Evolutionary conservation across 768 basidiomycete genomes (phyloP), one percentile per base, ranked within the genome.

Genomic region (Trametes cinnabarina): DNA sequence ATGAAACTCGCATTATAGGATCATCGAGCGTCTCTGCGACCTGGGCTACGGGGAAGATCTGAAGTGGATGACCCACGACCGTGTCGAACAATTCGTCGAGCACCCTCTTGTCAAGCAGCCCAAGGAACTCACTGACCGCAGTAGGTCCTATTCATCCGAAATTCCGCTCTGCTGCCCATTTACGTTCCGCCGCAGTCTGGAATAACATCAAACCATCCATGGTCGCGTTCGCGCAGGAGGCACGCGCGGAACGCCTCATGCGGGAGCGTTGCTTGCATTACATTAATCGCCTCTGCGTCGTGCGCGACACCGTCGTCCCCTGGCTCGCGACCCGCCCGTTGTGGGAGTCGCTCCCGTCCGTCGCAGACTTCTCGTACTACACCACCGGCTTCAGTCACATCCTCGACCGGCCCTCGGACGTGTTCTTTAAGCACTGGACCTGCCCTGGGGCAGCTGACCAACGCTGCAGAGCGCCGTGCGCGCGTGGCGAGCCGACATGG

Each of bases 101-200:
- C 51, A 59, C 28, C 51, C 58, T 5, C 32, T 54, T 0, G 58
- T 59, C 37, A 53, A 43, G 46, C 58, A 59, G 32, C 47, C 58
- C 51, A 59, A 59, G 22, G 58, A 59, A 20, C 51, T 59, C 23
- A 59, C 58, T 28, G 58, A 53, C 19, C 58, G 58, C 22, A 59
- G 58, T 59, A 43, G 14, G 58, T 53, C 28, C 19, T 32, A 4
- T 4, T 41, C 19, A 10, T 20, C 4, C 25, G n/a, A n/a, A n/a
- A n/a, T 25, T 1, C 2, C 20, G 17, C n/a, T 17, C 17, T 12
- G 3, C 44, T 6, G 14, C 32, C 1, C 2, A 11, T 46, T 7
- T 11, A 14, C 14, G 10, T 11, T 17, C 11, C 44, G 3, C 23
- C 17, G 35, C 26, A 58, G 58, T 59, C 20, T 59, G 58, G 58